These are phyloP conservation scores for Coemansia erecta DNA, from an alignment of 192 early-diverging fungal genomes.

Conservation along the genomic window DNA sequence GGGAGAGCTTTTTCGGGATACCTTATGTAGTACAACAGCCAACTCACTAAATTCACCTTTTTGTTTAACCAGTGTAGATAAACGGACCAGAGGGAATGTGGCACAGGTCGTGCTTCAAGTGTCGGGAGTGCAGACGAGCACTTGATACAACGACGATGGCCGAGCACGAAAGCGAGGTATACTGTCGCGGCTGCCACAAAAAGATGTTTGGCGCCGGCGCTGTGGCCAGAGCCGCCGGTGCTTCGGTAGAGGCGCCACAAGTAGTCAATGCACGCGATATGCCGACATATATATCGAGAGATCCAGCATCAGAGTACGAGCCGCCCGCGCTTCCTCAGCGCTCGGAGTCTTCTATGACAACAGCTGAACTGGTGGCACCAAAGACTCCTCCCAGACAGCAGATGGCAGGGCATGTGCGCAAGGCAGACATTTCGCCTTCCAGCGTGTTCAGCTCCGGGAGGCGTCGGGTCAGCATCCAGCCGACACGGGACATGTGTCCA, in stretches of 20 bases:
- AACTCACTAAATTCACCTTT: background rate
- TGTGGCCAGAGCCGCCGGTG: background rate
- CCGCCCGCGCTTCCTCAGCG: constrained; percentile 18
- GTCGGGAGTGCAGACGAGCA: constrained; percentile 29
- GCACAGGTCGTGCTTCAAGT: constrained; percentile 49
- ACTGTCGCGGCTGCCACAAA: constrained; percentile 45
- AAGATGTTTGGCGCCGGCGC: constrained; percentile 17
- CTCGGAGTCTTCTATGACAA: background rate
- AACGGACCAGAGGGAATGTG: constrained; percentile 50
- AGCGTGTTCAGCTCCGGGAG: constrained; percentile 49
- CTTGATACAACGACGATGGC: constrained; percentile 39
- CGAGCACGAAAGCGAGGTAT: constrained; percentile 47
- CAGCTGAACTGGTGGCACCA: background rate
- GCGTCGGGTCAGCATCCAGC: constrained; percentile 32
- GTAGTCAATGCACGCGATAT: constrained; percentile 16
- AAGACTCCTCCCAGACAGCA: constrained; percentile 16
- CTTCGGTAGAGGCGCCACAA: background rate
- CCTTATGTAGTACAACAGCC: background rate
- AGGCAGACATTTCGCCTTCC: constrained; percentile 40
- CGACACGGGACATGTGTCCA: constrained; percentile 47
- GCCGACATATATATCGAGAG: constrained; percentile 5
- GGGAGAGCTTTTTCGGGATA: background rate
- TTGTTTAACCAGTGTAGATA: constrained; percentile 18
- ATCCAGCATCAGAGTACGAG: background rate
- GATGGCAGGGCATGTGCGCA: constrained; percentile 10